Base-by-base conservation (phyloP, 345 rosid species). In the Syzygium oleosum region DNA sequence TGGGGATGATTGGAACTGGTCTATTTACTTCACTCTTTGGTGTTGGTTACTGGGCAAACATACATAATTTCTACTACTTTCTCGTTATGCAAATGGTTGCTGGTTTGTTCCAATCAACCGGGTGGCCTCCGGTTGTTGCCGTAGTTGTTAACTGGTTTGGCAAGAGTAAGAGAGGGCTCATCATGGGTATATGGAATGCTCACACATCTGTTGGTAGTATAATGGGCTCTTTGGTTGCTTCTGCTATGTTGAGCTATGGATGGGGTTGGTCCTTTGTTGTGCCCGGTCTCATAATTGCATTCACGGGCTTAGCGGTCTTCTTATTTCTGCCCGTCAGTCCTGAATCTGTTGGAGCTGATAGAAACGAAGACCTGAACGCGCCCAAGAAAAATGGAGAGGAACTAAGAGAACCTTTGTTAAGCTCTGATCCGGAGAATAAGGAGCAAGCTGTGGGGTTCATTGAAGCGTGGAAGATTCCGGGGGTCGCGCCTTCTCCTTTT, bases 111-210 rank as follows among this genome's bases (percentile, higher is more conserved):
- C 99, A 98, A 89, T 98, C 99, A 27, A 96, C 97, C 23, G 99
- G 99, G 15, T 96, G 99, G 98, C 99, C 99, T 87, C 96, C 97
- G 10, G 99, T 98, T 6, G 98, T 98, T 55, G 98, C 98, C 9
- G 97, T 96, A 41, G 95, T 98, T 4, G 99, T 98, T 8, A 95
- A 97, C 14, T 98, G 99, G 99, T 98, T 95, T 55, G 98, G 98
- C 80, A 98, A 95, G 92, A 94, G 90, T 78, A 98, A 96, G 87
- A 93, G 99, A 92, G 99, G 99, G 29, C 90, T 98, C 55, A 93
- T 96, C n/a, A 95, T 96, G 99, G 99, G 99, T 41, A 94, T 96
- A 77, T 96, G 99, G 98, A 96, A 96, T 91, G 99, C 99, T 87
- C 98, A 96, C 78, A 98, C 99, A 4, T 98, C 99, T 15, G 85